phyloP scores from a whole-genome alignment of 257 asterid species.

The Fraxinus excelsior region DNA sequence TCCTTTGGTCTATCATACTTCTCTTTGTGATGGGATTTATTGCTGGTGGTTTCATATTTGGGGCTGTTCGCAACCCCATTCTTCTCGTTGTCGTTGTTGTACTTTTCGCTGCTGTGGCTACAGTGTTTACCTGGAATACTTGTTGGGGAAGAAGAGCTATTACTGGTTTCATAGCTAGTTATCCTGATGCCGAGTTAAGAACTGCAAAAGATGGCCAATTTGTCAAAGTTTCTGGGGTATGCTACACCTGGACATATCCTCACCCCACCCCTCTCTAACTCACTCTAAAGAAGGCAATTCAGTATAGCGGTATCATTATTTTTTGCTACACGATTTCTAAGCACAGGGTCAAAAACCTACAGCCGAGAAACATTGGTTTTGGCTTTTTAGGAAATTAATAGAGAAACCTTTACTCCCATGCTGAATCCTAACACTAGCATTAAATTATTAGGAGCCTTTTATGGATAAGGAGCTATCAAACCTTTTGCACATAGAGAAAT shows the following conservation, averaged over 20 bases:
- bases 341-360: neutral
- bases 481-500: neutral
- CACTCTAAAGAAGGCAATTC: neutral
- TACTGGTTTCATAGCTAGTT: slow-evolving; percentile 50
- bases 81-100: slow-evolving; percentile 60
- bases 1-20: slow-evolving; percentile 64
- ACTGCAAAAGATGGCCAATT: slow-evolving; percentile 59
- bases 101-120: slow-evolving; percentile 59
- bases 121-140: slow-evolving; percentile 62
- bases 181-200: slow-evolving; percentile 57
- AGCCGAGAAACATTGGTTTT: neutral
- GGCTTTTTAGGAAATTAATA: neutral
- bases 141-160: slow-evolving; percentile 70
- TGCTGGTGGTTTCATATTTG: slow-evolving; percentile 74
- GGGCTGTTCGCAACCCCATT: slow-evolving; percentile 65
- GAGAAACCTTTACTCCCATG: neutral
- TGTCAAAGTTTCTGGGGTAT: slow-evolving; percentile 65
- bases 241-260: slow-evolving; percentile 18
- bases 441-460: neutral
- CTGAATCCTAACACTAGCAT: neutral
- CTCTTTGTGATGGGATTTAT: slow-evolving; percentile 72
- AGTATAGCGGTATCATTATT: neutral
- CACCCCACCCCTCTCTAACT: neutral
- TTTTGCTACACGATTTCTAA: neutral
- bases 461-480: neutral